Percentiles rank a stretch among this genome's conserved stretches.
Evolutionary conservation across 2,329 filamentous ascomycete species (phyloP).

Genomic region (Macrophomina tecta): DNA sequence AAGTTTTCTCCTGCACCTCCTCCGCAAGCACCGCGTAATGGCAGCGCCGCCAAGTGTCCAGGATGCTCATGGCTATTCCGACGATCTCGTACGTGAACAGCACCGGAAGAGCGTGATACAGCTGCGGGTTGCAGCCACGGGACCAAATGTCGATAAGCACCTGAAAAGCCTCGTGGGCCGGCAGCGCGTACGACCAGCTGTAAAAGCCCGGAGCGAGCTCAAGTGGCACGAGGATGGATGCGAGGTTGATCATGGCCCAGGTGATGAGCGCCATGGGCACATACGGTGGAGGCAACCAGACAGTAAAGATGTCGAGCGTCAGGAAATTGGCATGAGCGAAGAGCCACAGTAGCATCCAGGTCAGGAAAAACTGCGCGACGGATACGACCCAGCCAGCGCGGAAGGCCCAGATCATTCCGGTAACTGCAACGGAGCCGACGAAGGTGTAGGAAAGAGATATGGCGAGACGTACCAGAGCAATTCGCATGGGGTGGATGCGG

Average conservation of each 20-base stretch:
- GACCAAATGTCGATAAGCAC: conserved; percentile 53
- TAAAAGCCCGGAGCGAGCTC: conserved; percentile 52
- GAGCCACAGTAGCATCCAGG: conserved; percentile 54
- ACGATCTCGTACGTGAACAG: conserved; percentile 43
- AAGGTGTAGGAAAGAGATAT: conserved; percentile 49
- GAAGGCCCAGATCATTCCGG: conserved; percentile 54
- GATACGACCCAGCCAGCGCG: conserved; percentile 48
- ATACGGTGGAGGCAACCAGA: conserved; percentile 47
- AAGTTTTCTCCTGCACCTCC: neutral
- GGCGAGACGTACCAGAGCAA: conserved; percentile 39
- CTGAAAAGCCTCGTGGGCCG: conserved; percentile 50
- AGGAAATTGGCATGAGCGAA: conserved; percentile 54
- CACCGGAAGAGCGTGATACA: conserved; percentile 50
- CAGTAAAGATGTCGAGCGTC: conserved; percentile 52
- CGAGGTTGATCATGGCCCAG: conserved; percentile 54
- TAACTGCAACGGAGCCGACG: conserved; percentile 48
- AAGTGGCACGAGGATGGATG: conserved; percentile 52
- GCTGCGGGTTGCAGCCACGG: conserved; percentile 48
- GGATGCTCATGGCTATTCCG: neutral
- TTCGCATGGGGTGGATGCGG: conserved; percentile 19
- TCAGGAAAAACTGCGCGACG: conserved; percentile 49
- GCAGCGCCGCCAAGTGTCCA: neutral
- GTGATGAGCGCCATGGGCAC: conserved; percentile 54
- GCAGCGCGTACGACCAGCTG: conserved; percentile 48
- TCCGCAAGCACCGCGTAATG: neutral